Base-by-base conservation (phyloP, 331 rosid species). In the Stylosanthes scabra region DNA sequence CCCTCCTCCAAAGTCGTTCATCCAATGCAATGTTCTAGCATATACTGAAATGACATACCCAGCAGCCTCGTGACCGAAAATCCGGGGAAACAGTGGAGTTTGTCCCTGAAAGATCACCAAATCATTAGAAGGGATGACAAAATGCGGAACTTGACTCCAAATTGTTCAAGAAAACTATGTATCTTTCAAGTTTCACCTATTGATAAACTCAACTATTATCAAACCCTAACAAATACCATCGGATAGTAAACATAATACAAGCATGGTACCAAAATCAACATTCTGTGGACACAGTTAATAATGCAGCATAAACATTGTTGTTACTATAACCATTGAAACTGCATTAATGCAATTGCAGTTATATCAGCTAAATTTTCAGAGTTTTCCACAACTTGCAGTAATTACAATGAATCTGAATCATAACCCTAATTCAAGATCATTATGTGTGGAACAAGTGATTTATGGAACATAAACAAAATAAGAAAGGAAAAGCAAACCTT, bases 1-100 rank as follows among this genome's bases (percentile, higher is more conserved):
- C 1, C 25, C 25, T 20, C 25, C 25, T 20, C 25, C 25, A 20
- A 20, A 20, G 25, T 20, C 25, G 25, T 20, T 20, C 25, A 20
- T 20, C 25, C 25, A 20, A 20, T 20, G 25, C 25, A 20, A 20
- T 20, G 1, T 20, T 20, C 25, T 20, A 20, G 25, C 25, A 54
- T 37, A 12, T 27, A 49, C 37, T 3, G 15, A 63, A 63, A 51
- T 9, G 31, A 67, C 80, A 31, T 78, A 78, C 83, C 86, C 86
- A 29, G 78, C 29, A 40, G 86, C 86, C 68, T 79, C 86, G 8
- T 83, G 86, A 50, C 86, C 83, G 25, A 74, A 78, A 10, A 83
- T 83, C 55, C 83, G 66, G 6, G 86, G 86, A 42, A 78, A 83
- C 51, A 78, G 59, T 9, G 86, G 86, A 54, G 54, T 83, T 6